Evolutionary conservation across 371 early-diverging fungal species (phyloP).

Genomic region (Furculomyces boomerangus): DNA sequence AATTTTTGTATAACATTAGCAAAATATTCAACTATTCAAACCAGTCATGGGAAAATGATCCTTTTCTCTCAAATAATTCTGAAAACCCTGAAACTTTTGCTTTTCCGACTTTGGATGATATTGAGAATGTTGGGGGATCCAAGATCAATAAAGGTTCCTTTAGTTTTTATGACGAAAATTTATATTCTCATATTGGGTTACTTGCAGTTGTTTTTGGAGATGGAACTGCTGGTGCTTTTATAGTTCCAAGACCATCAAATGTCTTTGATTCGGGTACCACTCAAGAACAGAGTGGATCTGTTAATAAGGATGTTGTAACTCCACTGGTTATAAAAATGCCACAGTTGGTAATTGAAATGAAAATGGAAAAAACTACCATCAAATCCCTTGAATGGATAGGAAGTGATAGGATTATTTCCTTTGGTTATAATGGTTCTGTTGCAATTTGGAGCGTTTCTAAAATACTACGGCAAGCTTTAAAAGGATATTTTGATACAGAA

Average conservation of each 20-base stretch:
- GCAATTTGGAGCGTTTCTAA: slow-evolving; percentile 3
- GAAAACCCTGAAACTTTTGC: neutral
- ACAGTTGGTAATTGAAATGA: neutral
- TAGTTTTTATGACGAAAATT: neutral
- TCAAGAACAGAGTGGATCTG: neutral
- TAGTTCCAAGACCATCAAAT: neutral
- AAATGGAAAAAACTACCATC: neutral
- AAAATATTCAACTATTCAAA: no score
- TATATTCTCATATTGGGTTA: neutral
- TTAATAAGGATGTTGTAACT: neutral
- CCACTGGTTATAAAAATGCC: neutral
- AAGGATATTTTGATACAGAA: neutral
- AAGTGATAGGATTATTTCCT: neutral
- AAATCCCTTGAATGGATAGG: neutral
- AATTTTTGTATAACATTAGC: neutral
- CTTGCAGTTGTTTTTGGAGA: slow-evolving; percentile 4
- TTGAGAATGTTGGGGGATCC: neutral
- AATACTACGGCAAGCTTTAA: neutral
- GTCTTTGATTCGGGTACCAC: neutral
- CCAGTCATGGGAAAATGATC: no score
- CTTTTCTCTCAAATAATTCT: neutral
- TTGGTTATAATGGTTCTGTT: slow-evolving; percentile 1
- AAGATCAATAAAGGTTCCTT: neutral
- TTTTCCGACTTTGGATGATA: neutral
- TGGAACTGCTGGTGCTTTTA: slow-evolving; percentile 2